These are phyloP conservation scores for Psilocybe cyanescens DNA, from an alignment of 768 basidiomycete species.

Conservation along the genomic window DNA sequence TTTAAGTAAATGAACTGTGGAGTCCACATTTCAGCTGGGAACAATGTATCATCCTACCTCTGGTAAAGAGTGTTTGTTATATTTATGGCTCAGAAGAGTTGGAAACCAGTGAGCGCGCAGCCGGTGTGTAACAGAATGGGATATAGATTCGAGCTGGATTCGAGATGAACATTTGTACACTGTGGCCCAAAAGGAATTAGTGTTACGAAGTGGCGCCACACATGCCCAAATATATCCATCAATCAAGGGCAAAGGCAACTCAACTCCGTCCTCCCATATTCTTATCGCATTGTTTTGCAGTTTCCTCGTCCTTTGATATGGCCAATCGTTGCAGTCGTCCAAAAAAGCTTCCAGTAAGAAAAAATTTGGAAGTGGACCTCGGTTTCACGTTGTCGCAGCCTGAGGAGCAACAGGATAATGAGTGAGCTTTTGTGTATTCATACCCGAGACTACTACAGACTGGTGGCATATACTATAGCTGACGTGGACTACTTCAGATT, in stretches of 20 bases:
- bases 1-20: too few relatives aligned
- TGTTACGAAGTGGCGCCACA: conserved; percentile 14
- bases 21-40: too few relatives aligned
- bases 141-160: too few relatives aligned
- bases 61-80: too few relatives aligned
- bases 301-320: conserved; percentile 1
- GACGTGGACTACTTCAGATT: neutral
- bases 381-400: conserved; percentile 19
- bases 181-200: neutral
- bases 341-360: neutral
- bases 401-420: conserved; percentile 8
- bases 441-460: neutral
- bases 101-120: too few relatives aligned
- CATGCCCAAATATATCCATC: conserved; percentile 12
- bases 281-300: neutral
- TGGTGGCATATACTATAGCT: neutral
- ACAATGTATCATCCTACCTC: too few relatives aligned
- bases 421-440: neutral
- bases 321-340: neutral
- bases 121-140: too few relatives aligned
- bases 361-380: conserved; percentile 10
- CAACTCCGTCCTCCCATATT: neutral
- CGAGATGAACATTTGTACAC: neutral
- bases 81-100: too few relatives aligned
- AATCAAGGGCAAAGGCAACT: neutral